phyloP scores from a whole-genome alignment of 2,329 filamentous ascomycete genomes.

The Lecanoromycetidae sp. region DNA sequence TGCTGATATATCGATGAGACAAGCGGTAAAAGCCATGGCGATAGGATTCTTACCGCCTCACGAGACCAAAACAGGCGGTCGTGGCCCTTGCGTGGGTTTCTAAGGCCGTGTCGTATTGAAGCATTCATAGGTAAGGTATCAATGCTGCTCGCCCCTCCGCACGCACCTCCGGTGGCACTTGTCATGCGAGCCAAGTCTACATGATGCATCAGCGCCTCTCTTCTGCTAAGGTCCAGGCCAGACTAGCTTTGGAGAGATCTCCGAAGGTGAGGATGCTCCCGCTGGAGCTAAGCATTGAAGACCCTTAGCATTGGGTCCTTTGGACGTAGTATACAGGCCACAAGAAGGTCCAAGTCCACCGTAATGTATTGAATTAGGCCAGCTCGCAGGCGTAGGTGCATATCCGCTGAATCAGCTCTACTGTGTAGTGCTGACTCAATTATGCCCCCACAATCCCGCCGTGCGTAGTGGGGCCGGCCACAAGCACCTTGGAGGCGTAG shows the following conservation, averaged over 20 bases:
- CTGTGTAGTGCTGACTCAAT: constrained; percentile 9
- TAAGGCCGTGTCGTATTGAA: neutral
- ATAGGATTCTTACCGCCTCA: too few relatives aligned
- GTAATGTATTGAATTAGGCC: too few relatives aligned
- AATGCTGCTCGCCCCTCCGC: neutral
- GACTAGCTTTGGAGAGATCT: neutral
- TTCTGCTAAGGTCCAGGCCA: neutral
- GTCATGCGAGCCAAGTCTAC: neutral
- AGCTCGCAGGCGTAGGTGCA: neutral
- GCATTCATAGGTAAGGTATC: neutral
- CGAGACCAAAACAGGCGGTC: too few relatives aligned
- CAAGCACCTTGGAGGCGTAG: too few relatives aligned
- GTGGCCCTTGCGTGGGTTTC: too few relatives aligned
- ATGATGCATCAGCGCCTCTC: neutral
- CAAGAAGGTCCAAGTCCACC: too few relatives aligned
- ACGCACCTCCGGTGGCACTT: neutral
- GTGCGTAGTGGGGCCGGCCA: too few relatives aligned
- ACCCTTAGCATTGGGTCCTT: neutral
- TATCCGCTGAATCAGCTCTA: constrained; percentile 3
- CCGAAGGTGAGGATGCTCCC: neutral
- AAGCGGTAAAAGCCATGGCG: too few relatives aligned
- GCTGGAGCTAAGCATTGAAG: constrained; percentile 1
- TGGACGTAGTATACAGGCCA: neutral
- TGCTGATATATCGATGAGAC: too few relatives aligned
- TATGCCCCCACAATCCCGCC: too few relatives aligned